phyloP scores from a whole-genome alignment of 805 yeast species.

The Wickerhamiella spandovensis region DNA sequence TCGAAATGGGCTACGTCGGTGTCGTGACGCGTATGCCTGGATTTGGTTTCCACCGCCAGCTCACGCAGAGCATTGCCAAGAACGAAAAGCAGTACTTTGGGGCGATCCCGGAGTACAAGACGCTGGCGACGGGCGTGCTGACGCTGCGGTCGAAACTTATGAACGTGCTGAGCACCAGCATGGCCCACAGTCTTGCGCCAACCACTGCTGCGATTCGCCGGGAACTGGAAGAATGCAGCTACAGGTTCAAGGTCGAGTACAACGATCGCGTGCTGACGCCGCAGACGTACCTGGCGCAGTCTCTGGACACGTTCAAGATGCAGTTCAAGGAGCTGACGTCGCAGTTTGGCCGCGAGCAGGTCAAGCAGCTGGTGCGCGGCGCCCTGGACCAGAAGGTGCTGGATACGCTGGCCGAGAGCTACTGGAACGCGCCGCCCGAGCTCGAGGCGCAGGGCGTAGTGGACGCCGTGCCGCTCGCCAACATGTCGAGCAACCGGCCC shows the following conservation, averaged over 20 bases:
- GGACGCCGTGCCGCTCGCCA: not conserved
- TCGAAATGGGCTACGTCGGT: constrained; percentile 95
- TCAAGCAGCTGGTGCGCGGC: constrained; percentile 62
- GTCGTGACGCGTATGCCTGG: constrained; percentile 48
- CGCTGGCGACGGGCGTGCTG: constrained; percentile 62
- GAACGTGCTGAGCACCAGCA: constrained; percentile 74
- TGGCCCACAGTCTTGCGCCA: constrained; percentile 81
- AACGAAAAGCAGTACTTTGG: constrained; percentile 49
- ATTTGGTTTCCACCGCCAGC: constrained; percentile 32
- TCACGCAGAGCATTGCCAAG: constrained; percentile 34
- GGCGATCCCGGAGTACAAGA: constrained; percentile 44
- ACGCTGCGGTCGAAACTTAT: constrained; percentile 67
- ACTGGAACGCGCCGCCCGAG: constrained; percentile 63
- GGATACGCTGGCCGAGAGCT: constrained; percentile 75
- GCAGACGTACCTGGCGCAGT: constrained; percentile 83
- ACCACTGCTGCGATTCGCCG: constrained; percentile 74
- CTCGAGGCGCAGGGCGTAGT: not conserved
- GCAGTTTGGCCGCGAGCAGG: constrained; percentile 68
- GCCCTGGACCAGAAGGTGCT: constrained; percentile 82
- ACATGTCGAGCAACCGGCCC: constrained; percentile 38
- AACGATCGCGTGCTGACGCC: constrained; percentile 91
- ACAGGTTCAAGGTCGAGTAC: constrained; percentile 89
- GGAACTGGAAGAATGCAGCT: constrained; percentile 86
- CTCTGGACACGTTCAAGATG: constrained; percentile 73
- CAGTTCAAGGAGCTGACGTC: constrained; percentile 79